phyloP scores from a whole-genome alignment of 73 alveolate species.

The Chromera velia region DNA sequence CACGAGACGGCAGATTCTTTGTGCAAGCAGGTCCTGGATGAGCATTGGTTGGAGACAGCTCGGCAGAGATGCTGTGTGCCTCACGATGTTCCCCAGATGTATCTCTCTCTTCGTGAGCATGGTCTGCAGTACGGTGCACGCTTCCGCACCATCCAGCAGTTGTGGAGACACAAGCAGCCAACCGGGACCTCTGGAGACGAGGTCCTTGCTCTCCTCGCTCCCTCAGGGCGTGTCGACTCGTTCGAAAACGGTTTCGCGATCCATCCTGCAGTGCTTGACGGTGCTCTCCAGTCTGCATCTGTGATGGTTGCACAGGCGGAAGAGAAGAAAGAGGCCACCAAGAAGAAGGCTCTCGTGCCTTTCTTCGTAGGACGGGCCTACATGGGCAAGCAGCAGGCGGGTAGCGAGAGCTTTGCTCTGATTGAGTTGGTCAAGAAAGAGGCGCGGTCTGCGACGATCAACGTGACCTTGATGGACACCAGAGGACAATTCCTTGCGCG shows the following conservation, averaged over 20 bases:
- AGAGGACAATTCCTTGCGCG: neutral
- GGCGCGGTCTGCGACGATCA: neutral
- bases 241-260: neutral
- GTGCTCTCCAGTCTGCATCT: neutral
- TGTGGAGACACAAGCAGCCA: neutral
- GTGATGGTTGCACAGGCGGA: neutral
- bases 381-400: neutral
- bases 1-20: neutral
- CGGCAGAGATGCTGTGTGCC: too few species aligned
- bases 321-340: neutral
- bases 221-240: neutral
- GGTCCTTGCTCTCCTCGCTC: neutral
- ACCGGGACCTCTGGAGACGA: too few species aligned
- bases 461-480: neutral
- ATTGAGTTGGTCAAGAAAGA: neutral
- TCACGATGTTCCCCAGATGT: neutral
- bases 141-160: slow-evolving; percentile 11
- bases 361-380: neutral
- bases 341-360: neutral
- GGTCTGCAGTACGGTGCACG: slow-evolving; percentile 29
- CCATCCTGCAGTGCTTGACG: neutral
- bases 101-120: neutral
- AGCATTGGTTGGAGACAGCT: too few species aligned
- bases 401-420: neutral
- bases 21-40: too few species aligned